Conservation (phyloP, 192 early-diverging fungal genomes). For the Podila horticola region DNA sequence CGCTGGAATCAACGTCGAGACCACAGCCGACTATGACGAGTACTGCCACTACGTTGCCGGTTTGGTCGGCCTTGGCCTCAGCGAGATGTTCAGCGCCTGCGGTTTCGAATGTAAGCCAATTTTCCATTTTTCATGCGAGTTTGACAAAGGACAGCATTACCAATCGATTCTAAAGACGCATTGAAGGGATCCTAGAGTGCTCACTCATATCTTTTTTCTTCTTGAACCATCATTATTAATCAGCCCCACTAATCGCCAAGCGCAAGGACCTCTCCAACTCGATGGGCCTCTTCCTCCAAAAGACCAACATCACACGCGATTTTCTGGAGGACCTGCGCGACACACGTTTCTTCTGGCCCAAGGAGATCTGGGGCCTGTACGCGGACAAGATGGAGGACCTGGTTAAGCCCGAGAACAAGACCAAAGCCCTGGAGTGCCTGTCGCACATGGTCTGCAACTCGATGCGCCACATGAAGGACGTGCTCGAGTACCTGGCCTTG, state of each 20-base stretch:
- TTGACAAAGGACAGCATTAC: too few species aligned
- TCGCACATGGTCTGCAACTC: conserved; percentile 91
- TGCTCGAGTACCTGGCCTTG: conserved; percentile 84
- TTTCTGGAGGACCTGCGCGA: conserved; percentile 91
- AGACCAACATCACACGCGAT: conserved; percentile 98
- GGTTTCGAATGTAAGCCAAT: conserved; percentile 73
- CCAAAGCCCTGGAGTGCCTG: conserved; percentile 77
- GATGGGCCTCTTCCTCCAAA: conserved; percentile 99
- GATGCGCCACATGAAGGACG: conserved; percentile 84
- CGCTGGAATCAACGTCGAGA: conserved; percentile 67
- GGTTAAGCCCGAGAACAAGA: conserved; percentile 72
- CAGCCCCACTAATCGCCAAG: conserved; percentile 40
- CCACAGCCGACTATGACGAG: conserved; percentile 90
- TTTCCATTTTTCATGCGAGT: too few species aligned
- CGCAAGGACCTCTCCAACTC: conserved; percentile 73
- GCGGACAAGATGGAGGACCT: conserved; percentile 77
- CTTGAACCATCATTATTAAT: background rate
- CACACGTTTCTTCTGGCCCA: conserved; percentile 95
- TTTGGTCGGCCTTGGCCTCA: conserved; percentile 93
- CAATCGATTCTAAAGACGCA: background rate
- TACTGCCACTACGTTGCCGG: conserved; percentile 99
- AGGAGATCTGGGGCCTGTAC: conserved; percentile 92
- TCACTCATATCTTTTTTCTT: background rate
- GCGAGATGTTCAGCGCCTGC: conserved; percentile 87
- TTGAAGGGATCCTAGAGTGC: background rate